These are phyloP conservation scores for Berkeleyomyces rouxiae DNA, from an alignment of 2,329 filamentous ascomycete genomes.

Conservation along the genomic window DNA sequence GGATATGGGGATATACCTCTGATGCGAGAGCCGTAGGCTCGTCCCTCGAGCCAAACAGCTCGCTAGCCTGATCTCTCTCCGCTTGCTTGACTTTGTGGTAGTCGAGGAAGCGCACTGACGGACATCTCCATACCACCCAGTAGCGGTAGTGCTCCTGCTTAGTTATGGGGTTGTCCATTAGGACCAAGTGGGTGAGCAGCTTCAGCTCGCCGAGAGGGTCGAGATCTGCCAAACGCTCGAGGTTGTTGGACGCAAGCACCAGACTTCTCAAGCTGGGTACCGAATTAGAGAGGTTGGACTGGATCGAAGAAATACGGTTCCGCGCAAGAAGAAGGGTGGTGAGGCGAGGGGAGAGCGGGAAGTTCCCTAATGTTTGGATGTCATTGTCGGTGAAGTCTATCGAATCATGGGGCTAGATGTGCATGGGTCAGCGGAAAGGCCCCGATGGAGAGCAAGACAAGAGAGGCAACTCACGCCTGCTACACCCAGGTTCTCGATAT, in stretches of 20 bases:
- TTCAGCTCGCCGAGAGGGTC: constrained; percentile 57
- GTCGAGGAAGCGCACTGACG: constrained; percentile 75
- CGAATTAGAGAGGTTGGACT: constrained; percentile 54
- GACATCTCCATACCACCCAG: constrained; percentile 80
- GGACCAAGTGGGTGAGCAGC: constrained; percentile 59
- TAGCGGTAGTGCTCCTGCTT: constrained; percentile 73
- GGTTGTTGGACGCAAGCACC: constrained; percentile 66
- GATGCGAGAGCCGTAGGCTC: constrained; percentile 67
- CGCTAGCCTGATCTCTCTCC: constrained; percentile 58
- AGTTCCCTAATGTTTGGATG: constrained; percentile 76
- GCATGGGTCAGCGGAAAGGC: background rate
- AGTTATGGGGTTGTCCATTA: constrained; percentile 77
- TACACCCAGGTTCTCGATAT: constrained; percentile 93
- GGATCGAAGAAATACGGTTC: constrained; percentile 73
- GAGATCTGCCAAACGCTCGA: constrained; percentile 72
- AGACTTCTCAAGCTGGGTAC: constrained; percentile 71
- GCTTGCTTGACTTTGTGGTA: constrained; percentile 79
- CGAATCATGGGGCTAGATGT: constrained; percentile 66
- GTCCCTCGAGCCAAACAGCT: constrained; percentile 67
- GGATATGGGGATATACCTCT: constrained; percentile 30
- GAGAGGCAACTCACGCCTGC: constrained; percentile 52
- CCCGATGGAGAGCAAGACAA: background rate
- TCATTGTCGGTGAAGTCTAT: constrained; percentile 99
- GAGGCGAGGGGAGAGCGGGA: constrained; percentile 77
- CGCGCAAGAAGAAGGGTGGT: constrained; percentile 76